phyloP scores from a whole-genome alignment of 192 early-diverging fungal genomes.

The Coemansia guatemalensis region DNA sequence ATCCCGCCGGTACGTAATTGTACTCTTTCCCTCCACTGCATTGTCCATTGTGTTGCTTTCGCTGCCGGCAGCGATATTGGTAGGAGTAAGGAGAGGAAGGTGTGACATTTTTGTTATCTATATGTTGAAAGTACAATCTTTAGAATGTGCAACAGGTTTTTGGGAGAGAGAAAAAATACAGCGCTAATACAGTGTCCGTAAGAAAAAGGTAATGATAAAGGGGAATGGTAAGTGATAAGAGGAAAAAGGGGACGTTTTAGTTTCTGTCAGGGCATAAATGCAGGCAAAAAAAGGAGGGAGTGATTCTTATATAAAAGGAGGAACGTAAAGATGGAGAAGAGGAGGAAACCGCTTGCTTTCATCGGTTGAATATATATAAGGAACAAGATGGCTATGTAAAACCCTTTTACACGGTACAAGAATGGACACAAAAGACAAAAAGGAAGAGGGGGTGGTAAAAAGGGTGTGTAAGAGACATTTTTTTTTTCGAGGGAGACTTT shows the following conservation, averaged over 20 bases:
- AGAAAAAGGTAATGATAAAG: neutral
- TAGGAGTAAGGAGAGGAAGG: neutral
- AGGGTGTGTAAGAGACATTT: neutral
- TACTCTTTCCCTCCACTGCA: neutral
- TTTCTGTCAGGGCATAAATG: neutral
- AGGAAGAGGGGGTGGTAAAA: neutral
- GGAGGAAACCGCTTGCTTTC: neutral
- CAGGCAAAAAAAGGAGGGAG: neutral
- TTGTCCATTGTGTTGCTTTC: slow-evolving; percentile 1
- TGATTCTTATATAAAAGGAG: slow-evolving; percentile 2
- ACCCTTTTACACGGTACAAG: neutral
- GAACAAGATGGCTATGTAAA: neutral
- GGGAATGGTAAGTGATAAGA: neutral
- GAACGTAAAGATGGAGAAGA: slow-evolving; percentile 1
- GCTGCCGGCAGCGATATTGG: slow-evolving; percentile 12
- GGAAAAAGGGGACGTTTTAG: neutral
- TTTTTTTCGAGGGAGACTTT: slow-evolving; percentile 1
- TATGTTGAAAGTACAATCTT: neutral
- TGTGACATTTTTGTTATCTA: neutral
- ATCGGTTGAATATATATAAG: slow-evolving; percentile 15
- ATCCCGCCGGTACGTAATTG: slow-evolving; percentile 11
- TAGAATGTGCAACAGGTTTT: neutral
- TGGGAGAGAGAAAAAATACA: neutral
- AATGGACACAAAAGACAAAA: neutral
- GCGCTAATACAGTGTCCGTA: neutral